Evolutionary conservation across 495 filamentous ascomycete species (phyloP), one percentile per base, ranked within the genome.

Genomic region (Massariosphaeria phaeospora): DNA sequence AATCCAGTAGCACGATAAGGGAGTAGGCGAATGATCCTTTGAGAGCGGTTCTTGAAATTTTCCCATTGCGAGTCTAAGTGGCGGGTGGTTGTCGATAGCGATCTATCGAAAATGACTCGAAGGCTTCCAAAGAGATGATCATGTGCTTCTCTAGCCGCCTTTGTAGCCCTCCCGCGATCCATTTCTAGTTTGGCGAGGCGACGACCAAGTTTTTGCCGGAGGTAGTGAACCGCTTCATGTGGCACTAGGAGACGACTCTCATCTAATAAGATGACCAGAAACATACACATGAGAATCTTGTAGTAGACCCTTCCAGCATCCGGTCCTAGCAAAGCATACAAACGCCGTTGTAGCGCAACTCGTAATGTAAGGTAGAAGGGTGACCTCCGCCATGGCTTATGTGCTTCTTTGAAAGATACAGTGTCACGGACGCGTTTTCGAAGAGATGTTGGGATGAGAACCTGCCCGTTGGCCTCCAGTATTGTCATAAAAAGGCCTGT

Each of bases 401-500:
- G 56, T 6, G 71, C 59, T n/a, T 68, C 36, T 60, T 63, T 59
- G 30, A 43, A 66, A 11, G 8, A 45, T 0, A 84, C 76, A 20
- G 82, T 80, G 48, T 85, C 82, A 1, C 76, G 73, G 5, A 84
- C 69, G n/a, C 73, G 70, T 65, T 85, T 85, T 9, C 72, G 70
- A 2, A 80, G 64, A 0, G 69, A 13, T 0, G 68, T 67, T 0
- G 69, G 49, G 36, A 59, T 42, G 2, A 67, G 42, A 2, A 55
- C 55, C n/a, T 50, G 49, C 0, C 81, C 82, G 34, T 73, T 72
- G 0, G 69, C 75, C 50, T 82, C 77, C 1, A 85, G 67, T 0
- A 84, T 46, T 1, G 78, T 69, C 67, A 83, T 77, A 13, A 84
- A 64, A 63, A 83, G 68, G 9, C 78, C 70, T 0, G 72, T 76